phyloP scores from a whole-genome alignment of 2,329 filamentous ascomycete genomes.

The Penicillium hordei region DNA sequence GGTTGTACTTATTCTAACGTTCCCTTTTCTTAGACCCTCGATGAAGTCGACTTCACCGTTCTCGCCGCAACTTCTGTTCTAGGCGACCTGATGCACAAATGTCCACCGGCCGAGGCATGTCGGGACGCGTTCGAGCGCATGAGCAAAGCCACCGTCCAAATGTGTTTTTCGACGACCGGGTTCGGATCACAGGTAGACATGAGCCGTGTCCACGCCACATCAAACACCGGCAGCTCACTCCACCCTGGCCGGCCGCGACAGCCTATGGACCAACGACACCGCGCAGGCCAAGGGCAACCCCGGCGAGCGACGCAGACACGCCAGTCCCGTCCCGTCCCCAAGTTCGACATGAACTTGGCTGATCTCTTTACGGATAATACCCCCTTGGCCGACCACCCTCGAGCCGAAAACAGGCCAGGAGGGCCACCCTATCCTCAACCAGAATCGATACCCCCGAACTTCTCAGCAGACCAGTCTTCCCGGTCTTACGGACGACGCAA shows the following conservation, averaged over 20 bases:
- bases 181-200: conserved; percentile 59
- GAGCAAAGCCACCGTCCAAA: conserved; percentile 91
- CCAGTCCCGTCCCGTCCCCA: conserved; percentile 49
- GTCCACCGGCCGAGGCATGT: conserved; percentile 90
- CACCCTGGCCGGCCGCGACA: conserved; percentile 21
- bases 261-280: conserved; percentile 23
- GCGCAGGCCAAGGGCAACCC: conserved; percentile 28
- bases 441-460: conserved; percentile 26
- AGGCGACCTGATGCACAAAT: conserved; percentile 88
- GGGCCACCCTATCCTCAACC: conserved; percentile 29
- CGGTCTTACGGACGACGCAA: conserved; percentile 30
- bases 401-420: conserved; percentile 29
- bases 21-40: conserved; percentile 61
- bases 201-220: conserved; percentile 22
- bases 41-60: conserved; percentile 97
- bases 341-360: conserved; percentile 59
- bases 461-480: conserved; percentile 24
- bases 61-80: conserved; percentile 90
- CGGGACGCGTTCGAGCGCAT: conserved; percentile 93
- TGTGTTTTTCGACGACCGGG: conserved; percentile 84
- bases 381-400: conserved; percentile 37
- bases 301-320: conserved; percentile 36
- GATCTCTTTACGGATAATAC: conserved; percentile 52
- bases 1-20: conserved; percentile 10
- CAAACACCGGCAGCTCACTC: conserved; percentile 13